These are phyloP conservation scores for Thraustochytrium sp. DNA, from an alignment of 352 stramenopile genomes.

Conservation along the genomic window DNA sequence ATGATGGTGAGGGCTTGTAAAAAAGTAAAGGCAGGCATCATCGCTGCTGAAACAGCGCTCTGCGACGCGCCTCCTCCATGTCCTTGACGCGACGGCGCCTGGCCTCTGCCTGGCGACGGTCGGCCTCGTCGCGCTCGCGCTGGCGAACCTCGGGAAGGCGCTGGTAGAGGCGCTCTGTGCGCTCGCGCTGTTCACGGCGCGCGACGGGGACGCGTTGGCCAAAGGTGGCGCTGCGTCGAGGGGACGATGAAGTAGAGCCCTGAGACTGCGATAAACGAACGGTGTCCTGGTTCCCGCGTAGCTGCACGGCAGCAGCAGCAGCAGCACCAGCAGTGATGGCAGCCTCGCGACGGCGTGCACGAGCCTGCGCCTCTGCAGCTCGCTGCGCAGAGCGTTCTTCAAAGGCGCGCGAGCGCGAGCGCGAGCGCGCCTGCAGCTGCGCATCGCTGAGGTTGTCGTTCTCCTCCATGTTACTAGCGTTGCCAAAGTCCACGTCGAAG, in stretches of 20 bases:
- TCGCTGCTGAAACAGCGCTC: not conserved
- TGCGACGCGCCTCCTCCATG: not conserved
- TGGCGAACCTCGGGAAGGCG: not conserved
- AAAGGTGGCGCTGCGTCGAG: not conserved
- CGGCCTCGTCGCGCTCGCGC: not conserved
- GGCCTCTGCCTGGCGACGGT: not conserved
- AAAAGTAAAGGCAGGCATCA: no score
- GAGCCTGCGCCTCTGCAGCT: not conserved
- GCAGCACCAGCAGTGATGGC: not conserved
- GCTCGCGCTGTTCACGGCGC: not conserved
- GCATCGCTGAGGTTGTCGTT: no score
- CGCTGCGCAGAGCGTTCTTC: not conserved
- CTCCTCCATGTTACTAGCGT: no score
- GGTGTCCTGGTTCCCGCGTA: not conserved
- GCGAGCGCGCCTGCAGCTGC: no score
- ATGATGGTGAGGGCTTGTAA: no score
- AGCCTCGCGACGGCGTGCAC: not conserved
- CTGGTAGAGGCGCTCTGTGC: not conserved
- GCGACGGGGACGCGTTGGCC: not conserved
- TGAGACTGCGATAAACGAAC: no score
- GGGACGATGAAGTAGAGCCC: no score
- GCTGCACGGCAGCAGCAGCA: not conserved
- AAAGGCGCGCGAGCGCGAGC: not conserved
- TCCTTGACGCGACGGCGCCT: not conserved
- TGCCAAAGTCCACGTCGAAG: not conserved